Evolutionary conservation across 2,329 filamentous ascomycete species (phyloP).

Genomic region (Penicillium griseofulvum): DNA sequence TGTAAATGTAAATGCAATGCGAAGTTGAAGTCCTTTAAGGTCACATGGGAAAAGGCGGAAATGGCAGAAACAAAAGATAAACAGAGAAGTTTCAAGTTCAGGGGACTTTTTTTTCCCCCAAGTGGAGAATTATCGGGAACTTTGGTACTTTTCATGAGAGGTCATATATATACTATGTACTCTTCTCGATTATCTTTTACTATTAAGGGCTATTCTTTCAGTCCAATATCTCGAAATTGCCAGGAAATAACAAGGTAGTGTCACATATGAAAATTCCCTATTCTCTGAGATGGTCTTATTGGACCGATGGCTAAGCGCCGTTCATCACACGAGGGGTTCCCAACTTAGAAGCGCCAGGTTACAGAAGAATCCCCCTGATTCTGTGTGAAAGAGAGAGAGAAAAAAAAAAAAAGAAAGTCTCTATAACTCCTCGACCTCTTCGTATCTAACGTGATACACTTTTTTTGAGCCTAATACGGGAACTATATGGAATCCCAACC

Average conservation of each 20-base stretch:
- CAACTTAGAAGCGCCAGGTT: constrained; percentile 7
- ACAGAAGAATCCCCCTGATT: background rate
- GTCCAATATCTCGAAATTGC: too few species aligned
- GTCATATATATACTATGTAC: too few species aligned
- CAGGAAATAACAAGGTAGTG: too few species aligned
- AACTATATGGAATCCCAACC: constrained; percentile 1
- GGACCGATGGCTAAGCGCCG: constrained; percentile 7
- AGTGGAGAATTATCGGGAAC: too few species aligned
- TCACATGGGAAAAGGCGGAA: constrained; percentile 6
- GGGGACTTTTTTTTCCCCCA: too few species aligned
- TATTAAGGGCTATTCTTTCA: too few species aligned
- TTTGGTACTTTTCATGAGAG: too few species aligned
- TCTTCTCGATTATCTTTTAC: too few species aligned
- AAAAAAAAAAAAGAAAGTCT: background rate
- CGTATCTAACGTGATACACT: constrained; percentile 3
- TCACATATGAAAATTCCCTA: background rate
- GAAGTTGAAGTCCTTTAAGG: background rate
- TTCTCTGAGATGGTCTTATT: constrained; percentile 2
- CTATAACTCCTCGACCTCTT: background rate
- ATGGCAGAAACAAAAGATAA: background rate
- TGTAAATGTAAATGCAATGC: constrained; percentile 8
- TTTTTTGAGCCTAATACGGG: background rate
- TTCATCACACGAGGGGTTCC: constrained; percentile 5
- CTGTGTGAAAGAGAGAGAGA: too few species aligned
- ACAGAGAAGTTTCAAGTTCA: too few species aligned